Evolutionary conservation across 805 yeast genomes (phyloP), one percentile per base, ranked within the genome.

Genomic region (Zygosaccharomyces gambellarensis): DNA sequence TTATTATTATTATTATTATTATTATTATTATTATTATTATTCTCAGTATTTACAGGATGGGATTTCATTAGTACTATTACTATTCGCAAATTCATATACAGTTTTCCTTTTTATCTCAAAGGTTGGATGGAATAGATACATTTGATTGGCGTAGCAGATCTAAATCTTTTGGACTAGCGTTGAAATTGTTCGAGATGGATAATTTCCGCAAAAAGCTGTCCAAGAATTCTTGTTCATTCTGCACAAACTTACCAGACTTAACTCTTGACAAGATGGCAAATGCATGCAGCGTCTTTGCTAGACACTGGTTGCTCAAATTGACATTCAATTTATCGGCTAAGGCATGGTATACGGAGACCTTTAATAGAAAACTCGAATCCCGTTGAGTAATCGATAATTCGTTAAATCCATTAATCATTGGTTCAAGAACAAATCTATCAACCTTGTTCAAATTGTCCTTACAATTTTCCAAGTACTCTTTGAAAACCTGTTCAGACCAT

Each of bases 401-500:
- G 39, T 56, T 52, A 38, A 55, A 57, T 2, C 66, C 65, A 17
- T 42, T 39, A 9, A 61, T 43, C 44, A 56, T 45, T 9, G 63
- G 58, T 41, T 58, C 57, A 17, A 61, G 34, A 9, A 59, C 40
- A 14, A 28, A 47, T 22, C 40, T 43, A 10, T 43, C 51, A 25
- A 36, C 43, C 25, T 34, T 51, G 39, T 43, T 39, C 9, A 50
- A 22, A 12, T 45, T 49, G 14, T 47, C 42, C 40, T 38, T 47
- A 14, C 48, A 46, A 32, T 42, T 47, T n/a, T 53, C 42, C 14
- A 58, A 34, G 36, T 51, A 65, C 2, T 55, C 52, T 28, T 57
- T 56, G 47, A 63, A 62, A 14, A 61, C 44, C 12, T 44, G 46
- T 43, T 65, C 67, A 9, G 68, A 65, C 5, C 38, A 46, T 3